phyloP scores from a whole-genome alignment of 441 rosid genomes.

The Gossypium trilobum region DNA sequence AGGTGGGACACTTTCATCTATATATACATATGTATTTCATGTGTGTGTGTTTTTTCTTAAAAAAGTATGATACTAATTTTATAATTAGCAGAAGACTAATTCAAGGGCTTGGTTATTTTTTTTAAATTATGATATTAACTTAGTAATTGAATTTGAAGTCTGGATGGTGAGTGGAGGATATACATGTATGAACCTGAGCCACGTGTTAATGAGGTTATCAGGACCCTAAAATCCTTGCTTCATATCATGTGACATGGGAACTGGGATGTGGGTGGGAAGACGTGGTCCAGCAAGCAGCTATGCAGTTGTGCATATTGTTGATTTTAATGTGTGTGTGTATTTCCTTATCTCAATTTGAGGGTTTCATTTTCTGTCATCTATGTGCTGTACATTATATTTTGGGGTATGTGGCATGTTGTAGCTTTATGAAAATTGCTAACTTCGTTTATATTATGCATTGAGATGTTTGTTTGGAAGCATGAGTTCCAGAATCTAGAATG shows the following conservation, averaged over 20 bases:
- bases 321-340: neutral
- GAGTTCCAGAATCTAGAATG: neutral
- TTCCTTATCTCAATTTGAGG: neutral
- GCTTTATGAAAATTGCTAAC: neutral
- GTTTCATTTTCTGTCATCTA: neutral
- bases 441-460: neutral
- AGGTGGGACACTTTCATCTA: slow-evolving; percentile 3
- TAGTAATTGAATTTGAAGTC: neutral
- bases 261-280: neutral
- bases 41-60: too few relatives aligned
- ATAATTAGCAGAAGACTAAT: too few relatives aligned
- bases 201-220: neutral
- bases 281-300: neutral
- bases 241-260: neutral
- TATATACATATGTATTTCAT: neutral
- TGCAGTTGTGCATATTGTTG: neutral
- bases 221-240: neutral
- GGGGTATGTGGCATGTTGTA: neutral
- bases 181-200: neutral
- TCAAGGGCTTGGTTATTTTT: neutral
- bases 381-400: neutral
- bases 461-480: neutral
- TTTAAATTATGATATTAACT: neutral
- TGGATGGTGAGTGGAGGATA: neutral
- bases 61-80: too few relatives aligned